Conservation (phyloP, 345 rosid genomes). For the Eutrema heterophyllum region DNA sequence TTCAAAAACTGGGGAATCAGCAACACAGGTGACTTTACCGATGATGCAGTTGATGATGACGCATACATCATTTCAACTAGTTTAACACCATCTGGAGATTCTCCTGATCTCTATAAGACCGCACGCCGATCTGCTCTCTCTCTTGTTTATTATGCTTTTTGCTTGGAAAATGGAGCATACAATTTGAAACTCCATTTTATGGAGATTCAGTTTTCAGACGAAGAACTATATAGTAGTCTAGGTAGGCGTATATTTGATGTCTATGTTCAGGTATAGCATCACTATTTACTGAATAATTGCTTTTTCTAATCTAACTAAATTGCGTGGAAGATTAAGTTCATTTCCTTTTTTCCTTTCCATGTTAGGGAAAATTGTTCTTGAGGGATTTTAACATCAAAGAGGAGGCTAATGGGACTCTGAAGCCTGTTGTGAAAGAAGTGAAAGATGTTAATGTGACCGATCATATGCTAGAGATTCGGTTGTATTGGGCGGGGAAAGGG, state of each 20-base stretch:
- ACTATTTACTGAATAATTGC: not conserved
- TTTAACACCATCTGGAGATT: not conserved
- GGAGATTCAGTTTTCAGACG: slow-evolving; percentile 49
- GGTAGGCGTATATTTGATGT: slow-evolving; percentile 61
- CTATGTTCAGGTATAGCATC: slow-evolving; percentile 43
- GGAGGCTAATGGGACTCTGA: slow-evolving; percentile 37
- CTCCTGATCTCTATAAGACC: slow-evolving; percentile 28
- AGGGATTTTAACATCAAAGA: slow-evolving; percentile 47
- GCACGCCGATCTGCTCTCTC: slow-evolving; percentile 60
- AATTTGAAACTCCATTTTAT: slow-evolving; percentile 52
- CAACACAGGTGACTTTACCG: slow-evolving; percentile 18
- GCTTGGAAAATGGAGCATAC: slow-evolving; percentile 54
- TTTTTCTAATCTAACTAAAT: not conserved
- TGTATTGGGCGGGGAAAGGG: slow-evolving; percentile 57
- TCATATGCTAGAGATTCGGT: slow-evolving; percentile 42
- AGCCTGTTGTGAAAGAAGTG: not conserved
- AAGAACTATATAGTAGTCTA: slow-evolving; percentile 26
- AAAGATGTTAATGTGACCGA: slow-evolving; percentile 25
- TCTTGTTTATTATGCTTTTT: slow-evolving; percentile 55
- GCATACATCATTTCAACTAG: not conserved
- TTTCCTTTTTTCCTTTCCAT: not conserved
- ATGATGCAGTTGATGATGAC: not conserved
- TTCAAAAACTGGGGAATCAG: slow-evolving; percentile 16
- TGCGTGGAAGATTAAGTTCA: not conserved
- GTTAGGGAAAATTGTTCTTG: slow-evolving; percentile 13